A percentile compares a stretch with the other conserved stretches of the same genome.
Evolutionary conservation across 2,329 filamentous ascomycete genomes (phyloP).

Genomic region (Xylariaceae sp.): DNA sequence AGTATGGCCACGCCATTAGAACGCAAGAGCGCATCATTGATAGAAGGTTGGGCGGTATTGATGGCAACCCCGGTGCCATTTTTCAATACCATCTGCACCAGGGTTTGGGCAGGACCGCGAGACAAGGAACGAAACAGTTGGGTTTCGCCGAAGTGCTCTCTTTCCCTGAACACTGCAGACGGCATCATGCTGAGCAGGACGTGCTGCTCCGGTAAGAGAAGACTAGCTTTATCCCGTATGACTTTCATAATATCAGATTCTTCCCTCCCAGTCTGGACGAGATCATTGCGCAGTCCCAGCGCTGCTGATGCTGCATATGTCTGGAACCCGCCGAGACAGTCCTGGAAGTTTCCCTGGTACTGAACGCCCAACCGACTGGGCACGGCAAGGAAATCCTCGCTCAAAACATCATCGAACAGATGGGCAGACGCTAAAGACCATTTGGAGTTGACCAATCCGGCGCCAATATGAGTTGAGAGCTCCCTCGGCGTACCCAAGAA

Average conservation of each 20-base stretch:
- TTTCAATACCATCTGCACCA: conserved; percentile 63
- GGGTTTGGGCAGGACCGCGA: conserved; percentile 57
- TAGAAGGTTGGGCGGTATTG: conserved; percentile 78
- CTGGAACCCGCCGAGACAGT: conserved; percentile 90
- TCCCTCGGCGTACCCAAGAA: conserved; percentile 91
- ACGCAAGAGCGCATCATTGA: conserved; percentile 82
- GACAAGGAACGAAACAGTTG: conserved; percentile 72
- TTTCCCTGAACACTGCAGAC: conserved; percentile 69
- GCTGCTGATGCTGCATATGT: conserved; percentile 92
- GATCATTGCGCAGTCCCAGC: conserved; percentile 84
- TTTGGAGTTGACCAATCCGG: conserved; percentile 65
- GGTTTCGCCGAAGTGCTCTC: conserved; percentile 71
- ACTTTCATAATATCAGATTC: conserved; percentile 85
- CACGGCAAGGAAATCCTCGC: conserved; percentile 86
- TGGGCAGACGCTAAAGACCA: conserved; percentile 90
- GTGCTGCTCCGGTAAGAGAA: conserved; percentile 71
- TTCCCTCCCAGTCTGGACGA: conserved; percentile 81
- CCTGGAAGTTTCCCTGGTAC: conserved; percentile 94
- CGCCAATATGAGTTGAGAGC: conserved; percentile 67
- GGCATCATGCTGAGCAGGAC: conserved; percentile 80
- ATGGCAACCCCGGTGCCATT: conserved; percentile 74
- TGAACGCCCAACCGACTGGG: conserved; percentile 83
- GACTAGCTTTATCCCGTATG: conserved; percentile 77
- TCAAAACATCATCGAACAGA: conserved; percentile 78
- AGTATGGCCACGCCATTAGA: conserved; percentile 75